Evolutionary conservation across 768 basidiomycete genomes (phyloP).

Genomic region (Tephrocybe rancida): DNA sequence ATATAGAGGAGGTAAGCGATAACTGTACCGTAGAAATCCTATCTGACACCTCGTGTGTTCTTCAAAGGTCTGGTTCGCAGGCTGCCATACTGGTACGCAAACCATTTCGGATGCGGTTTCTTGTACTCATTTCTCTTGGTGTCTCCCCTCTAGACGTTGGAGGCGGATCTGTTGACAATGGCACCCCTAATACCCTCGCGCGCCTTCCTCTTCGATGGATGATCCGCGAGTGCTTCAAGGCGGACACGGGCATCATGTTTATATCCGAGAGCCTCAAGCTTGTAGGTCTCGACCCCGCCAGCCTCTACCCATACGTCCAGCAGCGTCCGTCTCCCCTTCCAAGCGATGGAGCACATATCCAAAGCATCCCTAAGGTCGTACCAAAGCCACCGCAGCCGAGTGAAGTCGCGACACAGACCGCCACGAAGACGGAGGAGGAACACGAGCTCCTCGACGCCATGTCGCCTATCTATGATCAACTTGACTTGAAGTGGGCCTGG

Average conservation of each 20-base stretch:
- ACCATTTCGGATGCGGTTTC: background rate
- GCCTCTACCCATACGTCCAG: slow-evolving; percentile 36
- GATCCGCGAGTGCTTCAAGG: slow-evolving; percentile 66
- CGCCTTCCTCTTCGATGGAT: slow-evolving; percentile 67
- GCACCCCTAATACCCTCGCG: slow-evolving; percentile 41
- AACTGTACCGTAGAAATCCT: no score
- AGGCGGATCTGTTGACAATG: slow-evolving; percentile 50
- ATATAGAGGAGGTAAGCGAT: no score
- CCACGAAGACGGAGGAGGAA: slow-evolving; percentile 41
- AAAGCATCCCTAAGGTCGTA: slow-evolving; percentile 23
- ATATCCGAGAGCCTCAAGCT: slow-evolving; percentile 42
- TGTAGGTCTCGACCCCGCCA: slow-evolving; percentile 42
- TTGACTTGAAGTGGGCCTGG: slow-evolving; percentile 45
- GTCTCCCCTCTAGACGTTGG: slow-evolving; percentile 51
- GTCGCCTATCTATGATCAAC: slow-evolving; percentile 52
- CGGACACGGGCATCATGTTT: slow-evolving; percentile 62
- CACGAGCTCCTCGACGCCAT: slow-evolving; percentile 55
- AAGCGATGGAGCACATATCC: slow-evolving; percentile 18
- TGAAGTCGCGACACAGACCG: no score
- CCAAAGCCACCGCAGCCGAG: no score
- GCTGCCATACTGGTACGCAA: slow-evolving; percentile 27
- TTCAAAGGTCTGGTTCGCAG: no score
- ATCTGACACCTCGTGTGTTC: no score
- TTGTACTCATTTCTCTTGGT: background rate
- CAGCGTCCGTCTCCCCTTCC: slow-evolving; percentile 32